A percentile compares a stretch with the other conserved stretches of the same genome.
These are phyloP conservation scores for Solanum appendiculatum DNA, from an alignment of 257 asterid species.

Conservation along the genomic window DNA sequence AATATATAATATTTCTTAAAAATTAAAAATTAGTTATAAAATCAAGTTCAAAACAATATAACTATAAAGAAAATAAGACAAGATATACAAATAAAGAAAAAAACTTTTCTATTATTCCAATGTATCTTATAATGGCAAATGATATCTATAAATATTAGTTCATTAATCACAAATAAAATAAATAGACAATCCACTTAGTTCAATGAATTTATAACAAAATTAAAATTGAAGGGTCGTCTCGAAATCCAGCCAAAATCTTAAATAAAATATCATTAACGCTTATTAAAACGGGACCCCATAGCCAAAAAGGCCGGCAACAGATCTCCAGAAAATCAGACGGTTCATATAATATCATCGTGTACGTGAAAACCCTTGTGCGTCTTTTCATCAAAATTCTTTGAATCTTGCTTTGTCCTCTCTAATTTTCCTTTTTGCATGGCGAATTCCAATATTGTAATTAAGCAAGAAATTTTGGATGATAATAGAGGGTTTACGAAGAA, in stretches of 20 bases:
- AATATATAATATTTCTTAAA: too few species aligned
- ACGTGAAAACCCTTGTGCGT: neutral
- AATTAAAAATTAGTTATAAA: too few species aligned
- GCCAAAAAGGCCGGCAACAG: neutral
- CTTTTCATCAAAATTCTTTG: neutral
- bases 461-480: neutral
- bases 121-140: too few species aligned
- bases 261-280: neutral
- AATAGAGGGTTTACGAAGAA: neutral
- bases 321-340: neutral
- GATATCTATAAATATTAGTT: too few species aligned
- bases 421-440: neutral
- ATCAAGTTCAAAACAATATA: too few species aligned
- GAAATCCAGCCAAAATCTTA: neutral
- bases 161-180: neutral
- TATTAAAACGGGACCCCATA: neutral
- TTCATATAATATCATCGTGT: neutral
- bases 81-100: too few species aligned
- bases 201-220: neutral
- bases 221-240: neutral
- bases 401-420: neutral
- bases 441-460: neutral
- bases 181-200: neutral
- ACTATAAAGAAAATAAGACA: too few species aligned
- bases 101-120: too few species aligned